Percentiles rank a stretch among this genome's conserved stretches.
These are phyloP conservation scores for Coprinellus micaceus DNA, from an alignment of 768 basidiomycete genomes.

Conservation along the genomic window DNA sequence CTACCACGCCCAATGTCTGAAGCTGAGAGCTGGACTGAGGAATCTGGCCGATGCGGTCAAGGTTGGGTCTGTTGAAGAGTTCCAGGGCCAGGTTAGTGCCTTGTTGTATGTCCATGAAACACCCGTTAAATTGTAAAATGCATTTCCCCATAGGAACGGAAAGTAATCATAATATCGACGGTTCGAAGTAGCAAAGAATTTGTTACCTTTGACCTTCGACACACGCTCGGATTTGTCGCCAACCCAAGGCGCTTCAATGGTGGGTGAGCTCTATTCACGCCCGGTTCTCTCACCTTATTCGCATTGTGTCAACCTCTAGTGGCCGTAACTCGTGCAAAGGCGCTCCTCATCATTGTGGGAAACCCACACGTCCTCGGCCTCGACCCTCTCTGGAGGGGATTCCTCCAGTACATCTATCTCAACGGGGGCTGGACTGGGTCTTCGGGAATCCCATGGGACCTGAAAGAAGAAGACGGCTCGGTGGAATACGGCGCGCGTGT, in stretches of 20 bases:
- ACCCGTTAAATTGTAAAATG: conserved; percentile 9
- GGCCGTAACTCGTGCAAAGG: conserved; percentile 59
- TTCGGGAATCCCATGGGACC: conserved; percentile 48
- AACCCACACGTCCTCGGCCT: conserved; percentile 56
- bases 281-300: not conserved
- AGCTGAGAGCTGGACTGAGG: conserved; percentile 39
- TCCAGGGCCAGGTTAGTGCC: conserved; percentile 56
- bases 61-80: conserved; percentile 64
- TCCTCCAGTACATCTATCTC: conserved; percentile 54
- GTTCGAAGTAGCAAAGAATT: conserved; percentile 54
- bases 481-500: conserved; percentile 37
- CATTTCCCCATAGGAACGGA: conserved; percentile 40
- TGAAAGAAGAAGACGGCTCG: conserved; percentile 28
- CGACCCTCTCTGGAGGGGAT: conserved; percentile 60
- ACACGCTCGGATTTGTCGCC: conserved; percentile 57
- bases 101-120: conserved; percentile 25
- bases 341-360: conserved; percentile 57
- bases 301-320: conserved; percentile 30
- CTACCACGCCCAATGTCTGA: conserved; percentile 57
- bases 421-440: conserved; percentile 54
- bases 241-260: conserved; percentile 60
- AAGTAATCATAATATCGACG: conserved; percentile 56
- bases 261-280: conserved; percentile 35
- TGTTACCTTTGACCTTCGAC: conserved; percentile 49
- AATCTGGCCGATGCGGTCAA: conserved; percentile 41